Base-by-base conservation (phyloP, 2,329 filamentous ascomycete genomes). In the Talaromyces sp. region DNA sequence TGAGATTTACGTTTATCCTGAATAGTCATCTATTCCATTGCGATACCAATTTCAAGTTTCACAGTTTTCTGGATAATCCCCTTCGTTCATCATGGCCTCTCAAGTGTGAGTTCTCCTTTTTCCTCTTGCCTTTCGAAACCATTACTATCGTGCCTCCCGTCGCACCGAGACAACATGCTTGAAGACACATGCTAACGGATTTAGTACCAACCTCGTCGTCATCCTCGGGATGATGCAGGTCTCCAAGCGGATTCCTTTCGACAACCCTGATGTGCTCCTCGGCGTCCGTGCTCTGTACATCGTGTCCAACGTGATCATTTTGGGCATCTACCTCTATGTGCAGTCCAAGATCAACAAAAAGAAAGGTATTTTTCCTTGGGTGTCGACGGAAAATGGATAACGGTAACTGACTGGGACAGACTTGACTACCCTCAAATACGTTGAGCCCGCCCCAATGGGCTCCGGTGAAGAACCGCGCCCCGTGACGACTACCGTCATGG, bases 161-260 rank as follows among this genome's bases (percentile, higher is more conserved):
- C 35, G 31, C 47, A 43, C 6, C 13, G 35, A 31, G 27, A 31
- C 27, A 31, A 31, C 35, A 37, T 37, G 9, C 13, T 37, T 11
- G 17, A 2, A 35, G 9, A 19, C 10, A 35, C 7, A 33, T 52
- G 43, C 43, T 64, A 13, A 63, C n/a, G 3, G 68, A 63, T 68
- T 71, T 80, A 96, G 93, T 74, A 92, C 91, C 79, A 97, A 97
- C 86, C 86, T 97, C 79, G 85, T 92, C 83, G 93, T 97, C 89
- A 93, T 96, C 83, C 87, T 97, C 72, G 91, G 91, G 77, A 96
- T 97, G 90, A 97, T 98, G 92, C 94, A 97, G 86, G 90, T 96
- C 68, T 91, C 93, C 73, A 98, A 98, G 87, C 92, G 90, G 81
- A 89, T 99, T 68, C 92, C 93, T 58, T 97, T 98, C 75, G 94